These are phyloP conservation scores for Hyphodiscus hymeniophilus DNA, from an alignment of 495 filamentous ascomycete species.

Conservation along the genomic window DNA sequence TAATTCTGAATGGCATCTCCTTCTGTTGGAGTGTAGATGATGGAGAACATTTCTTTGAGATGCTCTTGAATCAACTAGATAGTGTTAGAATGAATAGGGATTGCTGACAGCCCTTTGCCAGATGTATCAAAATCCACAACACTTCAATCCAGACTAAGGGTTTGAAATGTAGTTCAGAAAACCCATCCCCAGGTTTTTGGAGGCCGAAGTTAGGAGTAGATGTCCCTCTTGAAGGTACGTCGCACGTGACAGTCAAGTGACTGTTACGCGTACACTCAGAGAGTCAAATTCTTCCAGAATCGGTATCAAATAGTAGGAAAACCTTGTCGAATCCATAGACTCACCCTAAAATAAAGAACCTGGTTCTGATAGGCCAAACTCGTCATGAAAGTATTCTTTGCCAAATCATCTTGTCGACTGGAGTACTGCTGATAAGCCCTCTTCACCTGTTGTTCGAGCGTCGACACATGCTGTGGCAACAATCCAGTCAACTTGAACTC, in stretches of 20 bases:
- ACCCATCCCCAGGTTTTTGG: no score
- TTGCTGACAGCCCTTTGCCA: no score
- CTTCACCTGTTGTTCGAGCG: conserved; percentile 68
- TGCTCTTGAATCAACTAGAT: conserved; percentile 52
- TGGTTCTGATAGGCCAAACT: conserved; percentile 77
- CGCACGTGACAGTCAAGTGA: no score
- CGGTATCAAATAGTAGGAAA: no score
- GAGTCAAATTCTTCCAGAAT: no score
- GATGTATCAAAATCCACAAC: no score
- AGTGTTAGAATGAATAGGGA: not conserved
- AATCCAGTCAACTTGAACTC: conserved; percentile 64
- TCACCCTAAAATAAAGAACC: conserved; percentile 64
- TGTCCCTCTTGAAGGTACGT: no score
- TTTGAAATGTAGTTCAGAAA: no score
- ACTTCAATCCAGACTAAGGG: no score
- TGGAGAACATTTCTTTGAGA: conserved; percentile 76
- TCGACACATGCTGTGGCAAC: conserved; percentile 64
- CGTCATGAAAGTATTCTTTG: conserved; percentile 77
- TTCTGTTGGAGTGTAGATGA: conserved; percentile 89
- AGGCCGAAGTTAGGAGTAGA: no score
- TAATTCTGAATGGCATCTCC: conserved; percentile 87
- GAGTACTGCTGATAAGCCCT: conserved; percentile 77
- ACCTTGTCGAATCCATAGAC: conserved; percentile 1
- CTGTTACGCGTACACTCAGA: no score
- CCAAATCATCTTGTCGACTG: conserved; percentile 49